Evolutionary conservation across 371 early-diverging fungal species (phyloP), one percentile per base, ranked within the genome.

Genomic region (Mucor saturninus): DNA sequence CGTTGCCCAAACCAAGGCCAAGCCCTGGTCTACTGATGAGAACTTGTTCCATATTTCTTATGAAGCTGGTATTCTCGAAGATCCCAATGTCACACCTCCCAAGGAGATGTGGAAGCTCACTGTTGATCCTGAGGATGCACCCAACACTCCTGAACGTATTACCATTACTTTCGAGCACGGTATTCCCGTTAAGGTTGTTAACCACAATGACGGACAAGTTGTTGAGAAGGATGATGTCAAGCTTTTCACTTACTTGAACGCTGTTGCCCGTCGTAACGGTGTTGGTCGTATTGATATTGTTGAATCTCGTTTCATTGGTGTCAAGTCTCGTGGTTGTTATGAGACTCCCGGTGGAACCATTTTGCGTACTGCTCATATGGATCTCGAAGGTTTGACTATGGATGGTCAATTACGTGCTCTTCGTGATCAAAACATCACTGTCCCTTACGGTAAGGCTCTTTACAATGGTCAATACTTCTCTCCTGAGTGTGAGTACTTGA

Each of bases 21-120:
- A 97, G 87, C 97, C 98, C 46, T 98, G 97, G 97, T 94, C 95
- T 11, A 97, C 96, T n/a, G 98, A 98, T 79, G 98, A 97, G 83
- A 98, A 97, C 87, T 76, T 98, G 74, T 97, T 91, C 91, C 98
- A 98, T 81, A 98, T 96, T 79, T 94, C 95, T 35, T 97, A 93
- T 70, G 98, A 98, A 81, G 98, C 97, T 64, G 97, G 97, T 74
- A 94, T 97, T 63, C 90, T 98, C 32, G 93, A 93, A 75, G 95
- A 98, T 72, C 98, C 98, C 58, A 86, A 91, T 73, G 85, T 88
- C 55, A 95, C 95, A 31, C 97, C 98, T 59, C 96, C 97, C 70
- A 88, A 86, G 77, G 95, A 97, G 68, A 97, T 96, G 97, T 97
- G 97, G 98, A 95, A 96, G 86, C 83, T 98, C 43, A 97, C 95